phyloP scores from a whole-genome alignment of 148 eudicot genomes.

The Beta vulgaris region DNA sequence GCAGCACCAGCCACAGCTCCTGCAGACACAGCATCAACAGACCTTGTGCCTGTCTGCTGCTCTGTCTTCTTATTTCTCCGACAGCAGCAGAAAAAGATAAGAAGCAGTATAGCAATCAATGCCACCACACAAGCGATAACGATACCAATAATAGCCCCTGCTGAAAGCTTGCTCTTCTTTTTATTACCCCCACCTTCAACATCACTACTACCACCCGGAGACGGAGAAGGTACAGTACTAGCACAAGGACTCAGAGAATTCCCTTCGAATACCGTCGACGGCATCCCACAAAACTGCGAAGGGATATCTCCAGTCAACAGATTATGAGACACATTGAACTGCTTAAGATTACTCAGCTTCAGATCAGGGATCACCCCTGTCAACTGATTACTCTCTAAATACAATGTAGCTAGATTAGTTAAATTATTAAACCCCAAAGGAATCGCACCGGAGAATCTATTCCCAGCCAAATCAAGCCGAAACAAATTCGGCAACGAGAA shows the following conservation, averaged over 20 bases:
- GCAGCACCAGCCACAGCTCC: neutral
- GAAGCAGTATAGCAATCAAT: constrained; percentile 34
- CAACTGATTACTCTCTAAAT: constrained; percentile 45
- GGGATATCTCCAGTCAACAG: constrained; percentile 55
- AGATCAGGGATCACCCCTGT: constrained; percentile 58
- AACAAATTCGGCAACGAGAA: constrained; percentile 37
- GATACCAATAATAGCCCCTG: constrained; percentile 75
- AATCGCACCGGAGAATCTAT: constrained; percentile 61
- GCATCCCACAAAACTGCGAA: constrained; percentile 27
- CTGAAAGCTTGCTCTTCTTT: constrained; percentile 53
- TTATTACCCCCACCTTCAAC: neutral
- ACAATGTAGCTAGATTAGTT: constrained; percentile 48
- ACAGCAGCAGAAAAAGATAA: constrained; percentile 44
- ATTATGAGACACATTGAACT: constrained; percentile 61
- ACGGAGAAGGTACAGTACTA: neutral
- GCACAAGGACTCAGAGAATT: constrained; percentile 56
- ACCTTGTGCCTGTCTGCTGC: neutral
- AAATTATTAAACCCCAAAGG: constrained; percentile 41
- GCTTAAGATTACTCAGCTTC: constrained; percentile 34
- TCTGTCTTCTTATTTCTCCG: constrained; percentile 15
- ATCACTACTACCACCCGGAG: neutral
- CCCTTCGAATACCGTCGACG: constrained; percentile 46
- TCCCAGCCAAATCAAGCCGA: constrained; percentile 49
- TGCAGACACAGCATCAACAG: neutral
- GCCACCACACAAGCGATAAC: constrained; percentile 54